A percentile compares a stretch with the other conserved stretches of the same genome.
phyloP scores from a whole-genome alignment of 352 stramenopile species.

The Bremia lactucae region DNA sequence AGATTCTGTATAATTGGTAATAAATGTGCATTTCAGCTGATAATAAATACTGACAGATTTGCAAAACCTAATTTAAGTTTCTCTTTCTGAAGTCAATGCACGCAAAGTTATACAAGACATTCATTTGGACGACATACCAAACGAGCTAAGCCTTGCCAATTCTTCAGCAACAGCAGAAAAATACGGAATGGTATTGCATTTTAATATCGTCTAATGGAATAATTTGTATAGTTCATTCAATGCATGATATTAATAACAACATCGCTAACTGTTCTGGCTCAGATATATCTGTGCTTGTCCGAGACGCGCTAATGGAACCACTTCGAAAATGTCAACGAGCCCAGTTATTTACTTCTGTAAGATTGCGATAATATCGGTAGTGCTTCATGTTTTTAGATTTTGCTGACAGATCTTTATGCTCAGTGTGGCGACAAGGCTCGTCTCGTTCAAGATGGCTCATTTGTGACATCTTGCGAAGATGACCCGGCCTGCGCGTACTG shows the following conservation, averaged over 20 bases:
- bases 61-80: conserved; percentile 99
- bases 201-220: background rate
- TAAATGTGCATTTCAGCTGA: background rate
- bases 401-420: no score
- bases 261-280: conserved; percentile 81
- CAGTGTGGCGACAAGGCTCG: conserved; percentile 74
- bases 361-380: background rate
- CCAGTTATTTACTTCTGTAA: conserved; percentile 83
- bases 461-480: conserved; percentile 73
- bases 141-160: conserved; percentile 89
- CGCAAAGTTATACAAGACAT: conserved; percentile 94
- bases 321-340: conserved; percentile 94
- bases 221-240: background rate
- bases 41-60: conserved; percentile 70
- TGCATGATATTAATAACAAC: background rate
- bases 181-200: conserved; percentile 85
- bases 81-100: conserved; percentile 88
- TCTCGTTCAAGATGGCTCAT: conserved; percentile 44
- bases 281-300: conserved; percentile 95
- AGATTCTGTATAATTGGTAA: background rate
- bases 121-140: conserved; percentile 94
- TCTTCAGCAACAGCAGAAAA: conserved; percentile 89
- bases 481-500: conserved; percentile 80
- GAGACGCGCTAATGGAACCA: conserved; percentile 96
- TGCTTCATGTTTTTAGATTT: background rate